These are phyloP conservation scores for Haberlea rhodopensis DNA, from an alignment of 257 asterid genomes.

Conservation along the genomic window DNA sequence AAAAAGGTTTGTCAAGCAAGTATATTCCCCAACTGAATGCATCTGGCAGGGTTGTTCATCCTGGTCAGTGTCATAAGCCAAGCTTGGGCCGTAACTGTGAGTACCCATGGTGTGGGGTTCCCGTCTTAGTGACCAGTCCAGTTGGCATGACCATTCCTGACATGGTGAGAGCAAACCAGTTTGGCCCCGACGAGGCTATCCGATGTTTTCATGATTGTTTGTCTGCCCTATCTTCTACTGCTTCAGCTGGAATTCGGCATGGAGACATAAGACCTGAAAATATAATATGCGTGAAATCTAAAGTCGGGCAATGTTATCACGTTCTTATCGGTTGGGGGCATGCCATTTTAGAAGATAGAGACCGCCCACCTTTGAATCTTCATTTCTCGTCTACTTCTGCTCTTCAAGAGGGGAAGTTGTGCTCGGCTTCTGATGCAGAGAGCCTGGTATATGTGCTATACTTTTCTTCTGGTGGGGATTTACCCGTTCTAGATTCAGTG, in stretches of 20 bases:
- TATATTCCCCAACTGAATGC: conserved; percentile 69
- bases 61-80: conserved; percentile 66
- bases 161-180: conserved; percentile 67
- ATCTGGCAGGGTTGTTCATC: conserved; percentile 85
- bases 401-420: conserved; percentile 89
- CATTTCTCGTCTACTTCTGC: conserved; percentile 95
- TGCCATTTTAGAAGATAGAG: conserved; percentile 92
- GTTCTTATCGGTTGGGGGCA: conserved; percentile 95
- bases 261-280: conserved; percentile 94
- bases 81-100: conserved; percentile 61
- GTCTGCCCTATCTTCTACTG: conserved; percentile 68
- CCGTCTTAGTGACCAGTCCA: conserved; percentile 73
- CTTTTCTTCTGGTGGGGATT: conserved; percentile 65
- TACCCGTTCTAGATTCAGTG: conserved; percentile 87
- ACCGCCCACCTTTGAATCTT: conserved; percentile 84
- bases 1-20: conserved; percentile 78
- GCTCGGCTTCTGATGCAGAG: conserved; percentile 97
- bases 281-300: conserved; percentile 56
- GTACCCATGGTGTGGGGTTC: conserved; percentile 87
- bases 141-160: conserved; percentile 75
- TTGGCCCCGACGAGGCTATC: conserved; percentile 68
- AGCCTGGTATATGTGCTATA: conserved; percentile 85
- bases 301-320: conserved; percentile 48
- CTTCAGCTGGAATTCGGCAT: conserved; percentile 85
- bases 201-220: conserved; percentile 93